Evolutionary conservation across 148 eudicot genomes (phyloP), one percentile per base, ranked within the genome.

Genomic region (Fallopia convolvulus): DNA sequence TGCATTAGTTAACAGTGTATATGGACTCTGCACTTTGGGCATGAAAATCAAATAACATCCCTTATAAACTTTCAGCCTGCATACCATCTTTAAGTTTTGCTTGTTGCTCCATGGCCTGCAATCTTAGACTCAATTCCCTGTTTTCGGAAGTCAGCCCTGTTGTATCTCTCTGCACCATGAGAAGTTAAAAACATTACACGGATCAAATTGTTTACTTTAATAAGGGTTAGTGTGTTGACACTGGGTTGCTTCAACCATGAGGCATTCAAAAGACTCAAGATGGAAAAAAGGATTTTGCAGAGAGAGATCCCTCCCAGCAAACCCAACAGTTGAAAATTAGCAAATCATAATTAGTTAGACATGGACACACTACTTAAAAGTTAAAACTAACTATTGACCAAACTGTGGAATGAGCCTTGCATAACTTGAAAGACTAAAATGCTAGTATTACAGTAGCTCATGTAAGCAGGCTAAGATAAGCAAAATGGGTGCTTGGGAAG

Each of bases 51-150:
- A 14, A 55, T 5, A 55, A n/a, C 30, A 6, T 55, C 61, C 1
- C 5, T 50, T 3, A 21, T 11, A 68, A 60, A 4, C 0, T 6
- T 14, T 6, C 3, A 70, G 42, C 23, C 48, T 32, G 53, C 85
- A 73, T 87, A 90, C 94, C 91, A 80, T 90, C 90, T 87, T 90
- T 85, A 76, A 90, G 90, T 78, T 90, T 91, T 65, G 90, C 94
- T 79, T 88, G 94, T 71, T 90, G 91, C 82, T 88, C 91, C 86
- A 87, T 58, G 47, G 94, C 89, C 82, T 90, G 90, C 78, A 88
- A 80, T 79, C 88, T 84, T 53, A 88, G 75, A 71, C 88, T 85
- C 14, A 90, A 90, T 80, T 90, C 91, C 81, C 89, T 90, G 81
- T 88, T 90, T 77, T 90, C 94, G 41, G 80, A 18, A 68, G 79